Percentiles rank a stretch among this genome's conserved stretches.
Evolutionary conservation across 306 rosid genomes (phyloP).

Genomic region (Prunus persica): DNA sequence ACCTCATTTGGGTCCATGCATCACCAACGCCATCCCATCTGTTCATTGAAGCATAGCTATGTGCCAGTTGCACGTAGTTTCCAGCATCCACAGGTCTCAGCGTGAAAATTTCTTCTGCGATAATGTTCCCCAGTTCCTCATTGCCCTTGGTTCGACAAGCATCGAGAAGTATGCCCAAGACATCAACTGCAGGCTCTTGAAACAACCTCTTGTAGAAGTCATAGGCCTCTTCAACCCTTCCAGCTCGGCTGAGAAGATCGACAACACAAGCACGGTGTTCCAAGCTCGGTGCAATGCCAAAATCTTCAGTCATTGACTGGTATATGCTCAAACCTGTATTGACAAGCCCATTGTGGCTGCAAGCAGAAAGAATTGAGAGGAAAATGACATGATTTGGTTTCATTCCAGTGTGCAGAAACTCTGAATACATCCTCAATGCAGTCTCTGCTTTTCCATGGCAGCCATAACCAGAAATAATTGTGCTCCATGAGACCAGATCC

Average conservation of each 20-base stretch:
- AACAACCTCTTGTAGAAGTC: constrained; percentile 47
- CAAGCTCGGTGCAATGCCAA: constrained; percentile 55
- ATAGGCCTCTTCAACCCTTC: constrained; percentile 68
- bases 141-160: constrained; percentile 57
- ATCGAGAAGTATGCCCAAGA: constrained; percentile 68
- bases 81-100: constrained; percentile 59
- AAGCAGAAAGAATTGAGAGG: constrained; percentile 69
- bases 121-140: constrained; percentile 39
- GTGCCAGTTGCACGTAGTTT: constrained; percentile 66
- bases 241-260: constrained; percentile 73
- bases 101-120: constrained; percentile 50
- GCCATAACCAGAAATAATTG: constrained; percentile 67
- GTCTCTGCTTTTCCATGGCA: constrained; percentile 64
- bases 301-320: constrained; percentile 56
- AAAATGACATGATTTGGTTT: constrained; percentile 66
- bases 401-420: constrained; percentile 48
- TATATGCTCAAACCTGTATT: constrained; percentile 60
- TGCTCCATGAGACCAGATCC: constrained; percentile 75
- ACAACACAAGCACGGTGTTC: constrained; percentile 73
- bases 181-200: constrained; percentile 41
- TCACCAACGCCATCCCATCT: constrained; percentile 73
- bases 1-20: constrained; percentile 70
- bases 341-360: constrained; percentile 74
- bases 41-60: constrained; percentile 61
- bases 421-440: constrained; percentile 54